phyloP scores from a whole-genome alignment of 306 rosid genomes.

The Cotoneaster glaucophyllus region DNA sequence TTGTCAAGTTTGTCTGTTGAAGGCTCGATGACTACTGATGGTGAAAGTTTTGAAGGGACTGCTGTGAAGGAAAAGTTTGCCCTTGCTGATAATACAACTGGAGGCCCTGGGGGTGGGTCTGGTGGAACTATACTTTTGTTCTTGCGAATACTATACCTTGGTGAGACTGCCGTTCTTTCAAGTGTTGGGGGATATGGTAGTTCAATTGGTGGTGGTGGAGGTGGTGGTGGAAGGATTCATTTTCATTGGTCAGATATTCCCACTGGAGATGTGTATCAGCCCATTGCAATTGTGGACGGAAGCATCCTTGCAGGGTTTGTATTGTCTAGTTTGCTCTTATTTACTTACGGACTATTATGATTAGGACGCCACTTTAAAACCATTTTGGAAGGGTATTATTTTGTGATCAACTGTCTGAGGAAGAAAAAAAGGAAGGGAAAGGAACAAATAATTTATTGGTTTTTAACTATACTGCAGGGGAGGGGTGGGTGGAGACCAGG shows the following conservation, averaged over 20 bases:
- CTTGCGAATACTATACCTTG: slow-evolving; percentile 55
- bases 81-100: slow-evolving; percentile 31
- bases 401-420: neutral
- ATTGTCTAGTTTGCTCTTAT: slow-evolving; percentile 11
- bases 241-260: slow-evolving; percentile 96
- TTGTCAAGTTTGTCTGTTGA: slow-evolving; percentile 71
- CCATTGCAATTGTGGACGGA: slow-evolving; percentile 82
- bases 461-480: slow-evolving; percentile 49
- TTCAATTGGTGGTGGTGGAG: slow-evolving; percentile 72
- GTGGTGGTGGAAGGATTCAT: slow-evolving; percentile 98
- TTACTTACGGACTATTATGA: neutral
- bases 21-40: slow-evolving; percentile 73
- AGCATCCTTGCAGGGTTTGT: slow-evolving; percentile 58
- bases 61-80: slow-evolving; percentile 15
- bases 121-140: slow-evolving; percentile 87
- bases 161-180: slow-evolving; percentile 74
- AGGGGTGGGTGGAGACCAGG: slow-evolving; percentile 58
- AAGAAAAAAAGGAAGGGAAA: neutral
- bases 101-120: slow-evolving; percentile 93
- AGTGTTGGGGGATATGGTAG: slow-evolving; percentile 76
- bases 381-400: neutral
- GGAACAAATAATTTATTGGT: neutral
- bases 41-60: slow-evolving; percentile 54
- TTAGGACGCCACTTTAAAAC: neutral
- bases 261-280: slow-evolving; percentile 91